Conservation (phyloP, 768 basidiomycete species). For the Collybiopsis luxurians region DNA sequence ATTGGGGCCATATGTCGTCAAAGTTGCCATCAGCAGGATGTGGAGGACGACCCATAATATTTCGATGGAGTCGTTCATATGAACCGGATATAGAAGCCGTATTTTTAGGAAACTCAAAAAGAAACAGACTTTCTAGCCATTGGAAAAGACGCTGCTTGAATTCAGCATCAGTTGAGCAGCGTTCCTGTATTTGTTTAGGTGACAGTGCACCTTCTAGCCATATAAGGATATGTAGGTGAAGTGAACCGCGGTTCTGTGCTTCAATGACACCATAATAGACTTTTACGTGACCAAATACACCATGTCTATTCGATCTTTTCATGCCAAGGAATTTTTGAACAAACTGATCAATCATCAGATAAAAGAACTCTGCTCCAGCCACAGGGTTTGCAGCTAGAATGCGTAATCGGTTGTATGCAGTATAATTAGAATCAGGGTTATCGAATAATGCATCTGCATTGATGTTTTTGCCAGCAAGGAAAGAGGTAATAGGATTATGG, state of each 20-base stretch:
- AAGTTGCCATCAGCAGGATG: constrained; percentile 4
- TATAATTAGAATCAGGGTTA: constrained; percentile 6
- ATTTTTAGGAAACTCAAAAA: constrained; percentile 2
- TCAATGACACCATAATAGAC: constrained; percentile 27
- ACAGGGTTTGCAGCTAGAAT: constrained; percentile 25
- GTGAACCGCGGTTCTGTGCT: constrained; percentile 25
- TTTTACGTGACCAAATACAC: constrained; percentile 24
- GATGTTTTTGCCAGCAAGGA: constrained; percentile 16
- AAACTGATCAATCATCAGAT: constrained; percentile 24
- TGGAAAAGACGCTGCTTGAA: neutral
- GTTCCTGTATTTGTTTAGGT: constrained; percentile 1
- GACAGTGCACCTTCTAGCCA: constrained; percentile 20
- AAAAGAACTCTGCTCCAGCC: constrained; percentile 32
- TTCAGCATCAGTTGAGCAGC: constrained; percentile 8
- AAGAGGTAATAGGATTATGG: constrained; percentile 12
- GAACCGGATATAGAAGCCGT: neutral
- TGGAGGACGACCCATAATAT: constrained; percentile 8
- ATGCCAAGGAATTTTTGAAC: constrained; percentile 21
- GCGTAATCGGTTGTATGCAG: constrained; percentile 7
- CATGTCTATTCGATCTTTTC: constrained; percentile 12
- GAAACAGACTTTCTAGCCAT: constrained; percentile 3
- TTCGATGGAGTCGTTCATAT: neutral
- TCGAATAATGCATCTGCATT: constrained; percentile 13
- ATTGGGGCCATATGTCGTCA: neutral
- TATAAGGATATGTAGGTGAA: constrained; percentile 25